A percentile compares a stretch with the other conserved stretches of the same genome.
phyloP scores from a whole-genome alignment of 1,139 yeast genomes.

The Petasospora rhodanensis region DNA sequence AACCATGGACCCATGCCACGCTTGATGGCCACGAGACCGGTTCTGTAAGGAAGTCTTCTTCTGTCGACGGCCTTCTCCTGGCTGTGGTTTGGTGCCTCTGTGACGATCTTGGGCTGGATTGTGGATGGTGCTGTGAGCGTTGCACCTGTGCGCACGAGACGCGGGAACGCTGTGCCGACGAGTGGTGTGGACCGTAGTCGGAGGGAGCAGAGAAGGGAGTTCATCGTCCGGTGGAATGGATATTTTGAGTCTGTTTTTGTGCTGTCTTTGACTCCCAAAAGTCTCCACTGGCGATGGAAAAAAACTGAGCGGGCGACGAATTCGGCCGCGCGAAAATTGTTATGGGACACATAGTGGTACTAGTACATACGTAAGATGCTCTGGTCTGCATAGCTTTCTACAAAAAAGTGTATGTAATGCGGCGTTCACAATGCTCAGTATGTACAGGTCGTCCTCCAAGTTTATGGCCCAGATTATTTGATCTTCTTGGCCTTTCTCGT shows the following conservation, averaged over 20 bases:
- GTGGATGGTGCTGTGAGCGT: slow-evolving; percentile 43
- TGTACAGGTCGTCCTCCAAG: slow-evolving; percentile 2
- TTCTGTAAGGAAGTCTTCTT: slow-evolving; percentile 65
- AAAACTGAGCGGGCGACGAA: no score
- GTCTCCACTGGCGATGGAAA: no score
- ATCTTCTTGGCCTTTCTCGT: slow-evolving; percentile 85
- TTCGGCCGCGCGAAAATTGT: slow-evolving; percentile 5
- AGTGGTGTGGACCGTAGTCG: slow-evolving; percentile 12
- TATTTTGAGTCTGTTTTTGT: no score
- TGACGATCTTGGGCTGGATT: slow-evolving; percentile 14
- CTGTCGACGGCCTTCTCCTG: slow-evolving; percentile 56
- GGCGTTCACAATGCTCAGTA: no score
- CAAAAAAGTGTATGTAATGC: no score
- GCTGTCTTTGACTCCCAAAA: no score
- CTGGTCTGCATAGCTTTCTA: no score
- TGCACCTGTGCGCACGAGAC: slow-evolving; percentile 32
- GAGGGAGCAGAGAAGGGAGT: slow-evolving; percentile 13
- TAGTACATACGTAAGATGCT: no score
- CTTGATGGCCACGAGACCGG: slow-evolving; percentile 81
- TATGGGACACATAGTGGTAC: no score
- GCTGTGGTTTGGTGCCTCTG: slow-evolving; percentile 40
- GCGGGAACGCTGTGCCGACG: slow-evolving; percentile 19
- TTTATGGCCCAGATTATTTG: slow-evolving; percentile 60
- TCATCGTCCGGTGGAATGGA: slow-evolving; percentile 16
- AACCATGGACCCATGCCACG: slow-evolving; percentile 90